These are phyloP conservation scores for Alloteropsis semialata DNA, from an alignment of 176 grass and related monocot genomes.

Conservation along the genomic window DNA sequence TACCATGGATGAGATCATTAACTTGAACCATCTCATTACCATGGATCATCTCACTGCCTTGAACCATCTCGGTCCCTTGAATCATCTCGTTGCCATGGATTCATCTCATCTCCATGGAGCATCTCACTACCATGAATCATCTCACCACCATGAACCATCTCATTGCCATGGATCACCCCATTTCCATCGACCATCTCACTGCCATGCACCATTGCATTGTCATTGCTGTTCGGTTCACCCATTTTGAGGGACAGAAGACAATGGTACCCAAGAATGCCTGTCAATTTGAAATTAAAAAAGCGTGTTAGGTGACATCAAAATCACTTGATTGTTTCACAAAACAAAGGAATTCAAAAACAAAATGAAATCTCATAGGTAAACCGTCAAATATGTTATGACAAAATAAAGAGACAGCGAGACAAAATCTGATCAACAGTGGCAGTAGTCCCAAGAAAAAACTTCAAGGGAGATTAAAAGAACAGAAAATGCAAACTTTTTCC, in stretches of 20 bases:
- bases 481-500: neutral
- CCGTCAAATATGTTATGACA: neutral
- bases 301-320: conserved; percentile 25
- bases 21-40: conserved; percentile 41
- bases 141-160: conserved; percentile 15
- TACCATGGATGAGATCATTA: conserved; percentile 27
- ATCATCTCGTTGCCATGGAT: conserved; percentile 24
- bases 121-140: conserved; percentile 32
- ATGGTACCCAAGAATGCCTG: conserved; percentile 14
- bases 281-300: neutral
- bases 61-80: conserved; percentile 23
- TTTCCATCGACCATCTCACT: conserved; percentile 30
- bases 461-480: neutral
- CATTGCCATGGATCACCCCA: conserved; percentile 25
- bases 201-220: conserved; percentile 26
- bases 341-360: neutral
- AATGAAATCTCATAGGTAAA: neutral
- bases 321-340: neutral
- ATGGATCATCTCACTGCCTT: conserved; percentile 30
- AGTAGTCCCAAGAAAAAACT: neutral
- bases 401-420: neutral
- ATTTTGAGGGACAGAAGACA: conserved; percentile 25
- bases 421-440: too few relatives aligned
- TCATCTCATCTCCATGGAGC: conserved; percentile 4
- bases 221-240: conserved; percentile 46